Percentiles rank a stretch among this genome's conserved stretches.
Evolutionary conservation across 2,329 filamentous ascomycete genomes (phyloP).

Genomic region (Sarocladiaceae sp.): DNA sequence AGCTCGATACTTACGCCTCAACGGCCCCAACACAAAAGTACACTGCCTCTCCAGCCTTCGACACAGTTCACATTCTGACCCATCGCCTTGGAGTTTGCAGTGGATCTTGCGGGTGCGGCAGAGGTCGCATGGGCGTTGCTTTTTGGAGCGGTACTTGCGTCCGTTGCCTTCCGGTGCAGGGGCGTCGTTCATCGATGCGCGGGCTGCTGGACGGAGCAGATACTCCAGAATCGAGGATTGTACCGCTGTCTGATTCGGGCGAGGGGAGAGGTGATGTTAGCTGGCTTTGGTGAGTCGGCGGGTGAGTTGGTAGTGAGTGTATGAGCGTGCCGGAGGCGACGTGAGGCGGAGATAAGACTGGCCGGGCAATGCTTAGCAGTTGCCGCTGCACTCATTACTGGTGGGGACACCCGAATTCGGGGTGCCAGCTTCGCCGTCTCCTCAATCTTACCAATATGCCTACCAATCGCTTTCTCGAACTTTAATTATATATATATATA

Average conservation of each 20-base stretch:
- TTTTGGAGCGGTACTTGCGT: constrained; percentile 6
- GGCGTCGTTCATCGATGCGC: neutral
- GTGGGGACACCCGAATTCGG: neutral
- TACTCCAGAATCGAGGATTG: no score
- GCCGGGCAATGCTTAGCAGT: neutral
- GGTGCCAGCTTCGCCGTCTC: no score
- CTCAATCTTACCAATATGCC: no score
- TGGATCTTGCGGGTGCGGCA: constrained; percentile 7
- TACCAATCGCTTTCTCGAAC: no score
- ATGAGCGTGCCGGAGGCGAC: neutral
- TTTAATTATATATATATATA: no score
- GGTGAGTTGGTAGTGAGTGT: no score
- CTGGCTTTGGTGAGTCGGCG: no score
- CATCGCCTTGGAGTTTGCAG: constrained; percentile 14
- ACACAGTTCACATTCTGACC: constrained; percentile 17
- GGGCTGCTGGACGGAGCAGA: no score
- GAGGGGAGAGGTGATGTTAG: no score
- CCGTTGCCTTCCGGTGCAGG: neutral
- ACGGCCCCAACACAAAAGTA: constrained; percentile 16
- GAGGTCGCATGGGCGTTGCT: constrained; percentile 6
- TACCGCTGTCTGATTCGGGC: no score
- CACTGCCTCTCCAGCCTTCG: constrained; percentile 14
- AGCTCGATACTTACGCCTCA: constrained; percentile 12
- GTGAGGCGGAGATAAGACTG: neutral
- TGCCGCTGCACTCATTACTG: neutral